phyloP scores from a whole-genome alignment of 1,139 yeast genomes.

The Pichia inconspicua region DNA sequence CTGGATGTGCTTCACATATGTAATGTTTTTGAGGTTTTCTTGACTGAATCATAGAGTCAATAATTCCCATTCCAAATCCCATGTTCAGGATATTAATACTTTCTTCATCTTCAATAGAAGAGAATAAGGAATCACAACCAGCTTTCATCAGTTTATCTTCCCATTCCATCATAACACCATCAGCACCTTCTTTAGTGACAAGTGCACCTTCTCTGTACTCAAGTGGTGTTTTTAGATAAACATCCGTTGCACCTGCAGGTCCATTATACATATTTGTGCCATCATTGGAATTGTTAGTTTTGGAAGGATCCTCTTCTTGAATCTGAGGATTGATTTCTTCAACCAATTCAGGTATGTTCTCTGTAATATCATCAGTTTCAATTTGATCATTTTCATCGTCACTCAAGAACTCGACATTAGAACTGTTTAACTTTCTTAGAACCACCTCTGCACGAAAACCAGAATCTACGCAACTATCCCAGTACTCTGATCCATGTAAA shows the following conservation, averaged over 20 bases:
- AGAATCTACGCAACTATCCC: slow-evolving; percentile 56
- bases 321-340: slow-evolving; percentile 7
- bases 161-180: slow-evolving; percentile 99
- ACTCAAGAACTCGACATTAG: slow-evolving; percentile 40
- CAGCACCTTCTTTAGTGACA: slow-evolving; percentile 62
- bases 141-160: slow-evolving; percentile 74
- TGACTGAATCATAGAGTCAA: slow-evolving; percentile 67
- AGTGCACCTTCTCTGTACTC: slow-evolving; percentile 67
- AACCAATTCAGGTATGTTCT: slow-evolving; percentile 13
- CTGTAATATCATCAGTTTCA: slow-evolving; percentile 19
- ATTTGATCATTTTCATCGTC: slow-evolving; percentile 26
- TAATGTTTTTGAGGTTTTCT: slow-evolving; percentile 63
- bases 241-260: slow-evolving; percentile 56
- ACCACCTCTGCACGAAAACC: slow-evolving; percentile 87
- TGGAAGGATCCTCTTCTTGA: neutral
- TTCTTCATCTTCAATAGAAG: slow-evolving; percentile 32
- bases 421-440: slow-evolving; percentile 63
- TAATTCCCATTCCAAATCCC: slow-evolving; percentile 96
- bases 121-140: slow-evolving; percentile 65
- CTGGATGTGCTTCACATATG: slow-evolving; percentile 94
- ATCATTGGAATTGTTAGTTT: neutral
- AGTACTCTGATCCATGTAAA: slow-evolving; percentile 33
- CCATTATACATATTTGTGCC: slow-evolving; percentile 29
- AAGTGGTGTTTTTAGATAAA: slow-evolving; percentile 59
- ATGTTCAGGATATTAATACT: slow-evolving; percentile 62